phyloP scores from a whole-genome alignment of 192 early-diverging fungal genomes.

The Linnemannia hyalina region DNA sequence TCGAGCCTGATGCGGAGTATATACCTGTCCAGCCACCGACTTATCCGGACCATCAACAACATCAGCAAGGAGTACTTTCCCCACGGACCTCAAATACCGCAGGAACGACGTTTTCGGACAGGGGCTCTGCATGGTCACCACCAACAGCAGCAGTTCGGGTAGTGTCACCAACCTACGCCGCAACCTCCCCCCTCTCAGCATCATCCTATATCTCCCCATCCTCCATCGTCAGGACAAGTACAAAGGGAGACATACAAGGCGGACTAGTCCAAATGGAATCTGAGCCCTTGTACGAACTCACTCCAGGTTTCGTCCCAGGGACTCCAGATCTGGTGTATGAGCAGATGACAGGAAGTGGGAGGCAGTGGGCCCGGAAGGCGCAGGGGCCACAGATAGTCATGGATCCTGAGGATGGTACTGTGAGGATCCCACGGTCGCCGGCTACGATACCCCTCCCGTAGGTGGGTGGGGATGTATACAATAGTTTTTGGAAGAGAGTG shows the following conservation, averaged over 20 bases:
- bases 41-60: neutral
- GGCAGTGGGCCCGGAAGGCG: neutral
- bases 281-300: neutral
- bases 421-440: neutral
- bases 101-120: neutral
- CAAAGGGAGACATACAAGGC: neutral
- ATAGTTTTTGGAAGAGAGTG: too few species aligned
- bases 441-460: neutral
- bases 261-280: neutral
- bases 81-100: neutral
- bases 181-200: neutral
- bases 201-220: neutral
- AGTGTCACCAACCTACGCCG: neutral
- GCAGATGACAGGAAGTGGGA: neutral
- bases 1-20: neutral
- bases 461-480: too few species aligned
- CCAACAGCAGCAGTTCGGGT: neutral
- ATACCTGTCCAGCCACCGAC: neutral
- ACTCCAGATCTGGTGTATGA: neutral
- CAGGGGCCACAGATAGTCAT: neutral
- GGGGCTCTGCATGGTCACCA: neutral
- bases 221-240: neutral
- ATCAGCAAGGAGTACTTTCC: neutral
- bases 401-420: neutral
- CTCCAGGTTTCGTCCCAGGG: neutral